These are phyloP conservation scores for Tubosaeta brunneosetosa DNA, from an alignment of 768 basidiomycete genomes.

Conservation along the genomic window DNA sequence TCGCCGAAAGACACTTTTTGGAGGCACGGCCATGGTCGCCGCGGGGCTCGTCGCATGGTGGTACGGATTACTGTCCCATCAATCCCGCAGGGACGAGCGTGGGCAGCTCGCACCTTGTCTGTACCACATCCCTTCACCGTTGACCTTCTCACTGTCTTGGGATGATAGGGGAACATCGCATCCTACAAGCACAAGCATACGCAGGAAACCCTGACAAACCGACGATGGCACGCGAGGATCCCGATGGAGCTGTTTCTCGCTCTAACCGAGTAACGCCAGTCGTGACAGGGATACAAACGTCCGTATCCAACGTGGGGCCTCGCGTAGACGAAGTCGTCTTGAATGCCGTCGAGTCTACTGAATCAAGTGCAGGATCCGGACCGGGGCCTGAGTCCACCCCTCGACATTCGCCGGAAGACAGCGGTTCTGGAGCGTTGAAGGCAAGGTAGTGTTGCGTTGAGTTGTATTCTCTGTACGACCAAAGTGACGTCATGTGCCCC, in stretches of 20 bases:
- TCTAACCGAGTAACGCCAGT: too few relatives aligned
- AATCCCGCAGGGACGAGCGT: constrained; percentile 17
- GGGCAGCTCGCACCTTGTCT: constrained; percentile 18
- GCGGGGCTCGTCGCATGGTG: constrained; percentile 18
- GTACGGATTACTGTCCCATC: constrained; percentile 16
- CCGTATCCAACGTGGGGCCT: neutral
- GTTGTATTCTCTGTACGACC: neutral
- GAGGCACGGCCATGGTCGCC: constrained; percentile 20
- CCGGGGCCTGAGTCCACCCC: neutral
- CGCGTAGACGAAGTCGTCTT: neutral
- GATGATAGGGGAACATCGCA: constrained; percentile 25
- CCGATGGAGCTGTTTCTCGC: too few relatives aligned
- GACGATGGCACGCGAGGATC: neutral
- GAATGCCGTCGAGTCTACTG: too few relatives aligned
- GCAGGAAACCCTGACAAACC: constrained; percentile 17
- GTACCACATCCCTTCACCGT: neutral
- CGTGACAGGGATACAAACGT: neutral
- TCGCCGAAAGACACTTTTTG: constrained; percentile 20
- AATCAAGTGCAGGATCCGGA: too few relatives aligned
- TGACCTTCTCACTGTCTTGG: neutral
- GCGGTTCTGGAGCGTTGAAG: too few relatives aligned
- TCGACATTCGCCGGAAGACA: neutral
- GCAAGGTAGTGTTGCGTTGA: neutral
- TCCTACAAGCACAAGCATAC: constrained; percentile 19
- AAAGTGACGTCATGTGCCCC: constrained; percentile 31